These are phyloP conservation scores for Acanthamoeba castellanii DNA, from an alignment of 208 protist species.

Conservation along the genomic window DNA sequence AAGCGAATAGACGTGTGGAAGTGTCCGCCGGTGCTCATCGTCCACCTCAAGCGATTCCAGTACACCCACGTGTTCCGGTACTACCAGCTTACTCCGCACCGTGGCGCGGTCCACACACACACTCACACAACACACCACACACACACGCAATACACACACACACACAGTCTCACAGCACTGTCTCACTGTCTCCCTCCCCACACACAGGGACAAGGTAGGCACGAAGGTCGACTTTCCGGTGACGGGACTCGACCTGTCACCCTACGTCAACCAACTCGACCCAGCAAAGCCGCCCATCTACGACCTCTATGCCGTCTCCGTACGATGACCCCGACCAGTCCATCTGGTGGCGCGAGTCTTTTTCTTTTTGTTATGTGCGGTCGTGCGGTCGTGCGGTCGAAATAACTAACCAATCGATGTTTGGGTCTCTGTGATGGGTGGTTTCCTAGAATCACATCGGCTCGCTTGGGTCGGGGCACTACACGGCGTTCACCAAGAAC, in stretches of 20 bases:
- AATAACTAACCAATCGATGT: neutral
- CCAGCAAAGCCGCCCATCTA: conserved; percentile 78
- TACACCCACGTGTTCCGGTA: conserved; percentile 57
- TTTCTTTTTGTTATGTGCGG: too few species aligned
- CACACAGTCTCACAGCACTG: too few species aligned
- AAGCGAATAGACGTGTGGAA: conserved; percentile 89
- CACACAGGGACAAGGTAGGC: conserved; percentile 83
- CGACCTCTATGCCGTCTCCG: conserved; percentile 87
- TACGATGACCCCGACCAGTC: conserved; percentile 32
- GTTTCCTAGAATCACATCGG: conserved; percentile 86
- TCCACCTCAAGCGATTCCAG: conserved; percentile 91
- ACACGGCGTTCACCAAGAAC: conserved; percentile 85
- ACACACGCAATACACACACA: too few species aligned
- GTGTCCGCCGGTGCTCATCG: conserved; percentile 87
- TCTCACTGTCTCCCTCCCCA: too few species aligned
- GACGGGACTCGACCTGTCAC: conserved; percentile 84
- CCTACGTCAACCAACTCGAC: conserved; percentile 65
- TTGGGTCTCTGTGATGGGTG: neutral
- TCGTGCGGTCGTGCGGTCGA: neutral
- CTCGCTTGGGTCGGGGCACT: conserved; percentile 86
- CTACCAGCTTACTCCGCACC: too few species aligned
- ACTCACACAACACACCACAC: neutral
- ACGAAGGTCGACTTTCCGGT: conserved; percentile 85
- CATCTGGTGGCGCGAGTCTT: neutral
- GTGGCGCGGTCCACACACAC: too few species aligned